phyloP scores from a whole-genome alignment of 345 rosid genomes.

The Excoecaria cochinchinensis region DNA sequence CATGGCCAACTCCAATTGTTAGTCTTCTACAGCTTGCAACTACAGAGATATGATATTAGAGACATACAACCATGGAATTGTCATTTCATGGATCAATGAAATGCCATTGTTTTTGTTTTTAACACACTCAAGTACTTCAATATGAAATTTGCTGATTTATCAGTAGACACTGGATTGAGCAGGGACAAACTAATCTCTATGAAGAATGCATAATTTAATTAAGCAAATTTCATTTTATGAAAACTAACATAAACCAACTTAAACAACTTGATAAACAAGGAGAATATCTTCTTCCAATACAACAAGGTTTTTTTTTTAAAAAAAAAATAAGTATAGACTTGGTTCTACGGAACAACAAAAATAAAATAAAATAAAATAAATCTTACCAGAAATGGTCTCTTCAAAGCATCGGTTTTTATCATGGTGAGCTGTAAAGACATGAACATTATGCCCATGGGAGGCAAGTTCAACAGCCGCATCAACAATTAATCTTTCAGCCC shows the following conservation, averaged over 20 bases:
- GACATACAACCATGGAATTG: neutral
- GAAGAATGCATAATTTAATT: neutral
- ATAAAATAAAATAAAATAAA: too few species aligned
- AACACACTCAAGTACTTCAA: too few species aligned
- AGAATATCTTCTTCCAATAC: neutral
- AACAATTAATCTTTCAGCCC: conserved; percentile 91
- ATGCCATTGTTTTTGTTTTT: neutral
- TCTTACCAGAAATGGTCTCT: conserved; percentile 75
- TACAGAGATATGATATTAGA: neutral
- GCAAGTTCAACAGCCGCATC: conserved; percentile 91
- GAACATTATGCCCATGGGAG: conserved; percentile 77
- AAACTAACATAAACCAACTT: neutral
- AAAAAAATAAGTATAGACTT: too few species aligned
- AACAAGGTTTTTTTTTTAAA: too few species aligned
- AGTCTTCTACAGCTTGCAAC: neutral
- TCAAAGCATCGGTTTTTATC: conserved; percentile 83
- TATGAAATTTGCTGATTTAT: too few species aligned
- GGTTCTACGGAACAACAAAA: neutral
- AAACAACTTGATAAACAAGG: neutral
- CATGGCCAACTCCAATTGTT: neutral
- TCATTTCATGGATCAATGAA: neutral
- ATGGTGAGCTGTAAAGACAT: conserved; percentile 85
- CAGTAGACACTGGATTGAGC: neutral
- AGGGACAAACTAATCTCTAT: neutral
- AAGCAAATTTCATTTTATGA: too few species aligned